Conservation (phyloP, 805 yeast genomes). For the Yarrowia deformans region DNA sequence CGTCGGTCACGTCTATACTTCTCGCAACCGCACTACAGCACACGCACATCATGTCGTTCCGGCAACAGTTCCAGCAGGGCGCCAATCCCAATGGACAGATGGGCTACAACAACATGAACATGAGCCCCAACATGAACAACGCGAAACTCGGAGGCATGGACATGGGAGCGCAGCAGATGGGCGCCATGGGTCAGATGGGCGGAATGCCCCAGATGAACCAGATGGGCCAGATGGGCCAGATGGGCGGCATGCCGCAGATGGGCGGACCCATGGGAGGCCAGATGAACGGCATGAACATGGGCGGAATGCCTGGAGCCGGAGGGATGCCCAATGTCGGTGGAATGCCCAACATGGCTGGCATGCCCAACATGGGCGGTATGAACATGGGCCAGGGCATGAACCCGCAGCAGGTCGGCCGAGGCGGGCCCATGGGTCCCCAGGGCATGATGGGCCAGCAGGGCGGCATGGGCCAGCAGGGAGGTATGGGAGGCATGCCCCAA, state of each 20-base stretch:
- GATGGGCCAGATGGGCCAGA: slow-evolving; percentile 17
- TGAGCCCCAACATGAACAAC: slow-evolving; percentile 35
- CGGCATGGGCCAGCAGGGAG: slow-evolving; percentile 11
- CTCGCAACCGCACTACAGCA: neutral
- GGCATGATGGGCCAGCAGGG: slow-evolving; percentile 30
- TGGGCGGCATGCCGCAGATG: slow-evolving; percentile 15
- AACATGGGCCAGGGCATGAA: slow-evolving; percentile 29
- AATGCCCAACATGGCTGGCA: slow-evolving; percentile 41
- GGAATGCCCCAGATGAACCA: slow-evolving; percentile 11
- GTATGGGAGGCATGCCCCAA: neutral
- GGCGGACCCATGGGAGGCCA: slow-evolving; percentile 31
- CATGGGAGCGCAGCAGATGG: slow-evolving; percentile 21
- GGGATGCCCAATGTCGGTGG: slow-evolving; percentile 10
- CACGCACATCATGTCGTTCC: slow-evolving; percentile 21
- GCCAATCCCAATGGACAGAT: slow-evolving; percentile 33
- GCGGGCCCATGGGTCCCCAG: slow-evolving; percentile 35
- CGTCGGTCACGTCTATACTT: slow-evolving; percentile 11
- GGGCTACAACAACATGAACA: slow-evolving; percentile 30
- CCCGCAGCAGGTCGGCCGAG: slow-evolving; percentile 25
- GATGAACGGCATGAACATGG: slow-evolving; percentile 42
- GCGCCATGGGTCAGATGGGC: slow-evolving; percentile 18
- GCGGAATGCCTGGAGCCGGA: slow-evolving; percentile 1
- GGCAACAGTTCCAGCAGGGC: slow-evolving; percentile 37
- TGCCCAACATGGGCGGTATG: slow-evolving; percentile 29
- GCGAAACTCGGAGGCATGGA: slow-evolving; percentile 34